phyloP scores from a whole-genome alignment of 2,329 filamentous ascomycete genomes.

The Pyricularia sp. region DNA sequence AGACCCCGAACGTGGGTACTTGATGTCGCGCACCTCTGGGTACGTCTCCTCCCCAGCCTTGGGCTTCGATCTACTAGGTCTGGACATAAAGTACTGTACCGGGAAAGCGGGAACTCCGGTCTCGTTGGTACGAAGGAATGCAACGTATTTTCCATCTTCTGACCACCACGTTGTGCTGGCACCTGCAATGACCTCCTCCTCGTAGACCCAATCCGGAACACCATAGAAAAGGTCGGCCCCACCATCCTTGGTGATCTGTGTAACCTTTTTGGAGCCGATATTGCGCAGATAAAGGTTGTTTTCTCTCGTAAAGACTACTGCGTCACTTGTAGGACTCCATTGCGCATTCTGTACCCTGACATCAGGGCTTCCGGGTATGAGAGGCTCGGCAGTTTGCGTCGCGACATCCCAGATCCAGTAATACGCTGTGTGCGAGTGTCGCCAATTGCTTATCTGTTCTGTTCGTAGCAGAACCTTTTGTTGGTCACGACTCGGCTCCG shows the following conservation, averaged over 20 bases:
- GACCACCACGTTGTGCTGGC: constrained; percentile 95
- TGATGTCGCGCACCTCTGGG: constrained; percentile 83
- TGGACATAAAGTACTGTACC: constrained; percentile 83
- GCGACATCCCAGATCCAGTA: constrained; percentile 93
- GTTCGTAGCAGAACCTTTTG: constrained; percentile 80
- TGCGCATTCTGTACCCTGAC: constrained; percentile 71
- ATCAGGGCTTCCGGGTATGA: constrained; percentile 59
- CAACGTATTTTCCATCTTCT: constrained; percentile 76
- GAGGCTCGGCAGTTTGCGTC: constrained; percentile 64
- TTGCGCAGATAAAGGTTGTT: constrained; percentile 86
- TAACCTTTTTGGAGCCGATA: constrained; percentile 42
- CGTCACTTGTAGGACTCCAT: constrained; percentile 83
- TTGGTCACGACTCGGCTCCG: constrained; percentile 73
- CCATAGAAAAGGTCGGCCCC: constrained; percentile 88
- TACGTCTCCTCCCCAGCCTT: constrained; percentile 72
- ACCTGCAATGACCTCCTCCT: constrained; percentile 69
- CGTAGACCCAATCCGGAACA: constrained; percentile 95
- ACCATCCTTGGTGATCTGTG: constrained; percentile 77
- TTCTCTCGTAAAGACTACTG: constrained; percentile 77
- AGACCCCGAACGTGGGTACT: constrained; percentile 92
- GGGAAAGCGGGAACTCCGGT: constrained; percentile 85
- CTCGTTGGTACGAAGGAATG: constrained; percentile 91
- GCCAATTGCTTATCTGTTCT: constrained; percentile 67
- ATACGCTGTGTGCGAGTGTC: constrained; percentile 74
- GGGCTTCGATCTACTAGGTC: constrained; percentile 67